Conservation (phyloP, 2,329 filamentous ascomycete genomes). For the Colletotrichum cuscutae region DNA sequence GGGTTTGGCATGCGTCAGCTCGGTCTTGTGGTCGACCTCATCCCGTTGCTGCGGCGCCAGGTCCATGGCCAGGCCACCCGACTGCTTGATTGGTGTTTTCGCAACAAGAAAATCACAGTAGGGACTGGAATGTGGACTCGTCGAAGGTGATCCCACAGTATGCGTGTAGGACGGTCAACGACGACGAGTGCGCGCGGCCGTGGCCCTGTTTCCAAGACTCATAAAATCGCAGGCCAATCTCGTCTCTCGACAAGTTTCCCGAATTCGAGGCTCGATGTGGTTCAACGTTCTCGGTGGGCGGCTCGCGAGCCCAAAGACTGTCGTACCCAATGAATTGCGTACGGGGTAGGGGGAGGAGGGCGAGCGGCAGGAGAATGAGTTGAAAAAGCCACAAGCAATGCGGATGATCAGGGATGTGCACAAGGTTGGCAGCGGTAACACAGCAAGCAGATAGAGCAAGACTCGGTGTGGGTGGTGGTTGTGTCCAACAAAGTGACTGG, state of each 20-base stretch:
- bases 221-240: constrained; percentile 29
- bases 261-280: neutral
- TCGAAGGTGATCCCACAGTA: neutral
- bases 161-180: constrained; percentile 29
- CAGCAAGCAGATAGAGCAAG: constrained; percentile 2
- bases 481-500: constrained; percentile 14
- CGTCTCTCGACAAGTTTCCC: constrained; percentile 17
- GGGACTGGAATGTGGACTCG: constrained; percentile 32
- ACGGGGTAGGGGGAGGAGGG: constrained; percentile 5
- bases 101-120: neutral
- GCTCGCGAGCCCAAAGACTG: constrained; percentile 16
- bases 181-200: constrained; percentile 14
- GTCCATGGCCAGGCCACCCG: constrained; percentile 30
- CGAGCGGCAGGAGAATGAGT: constrained; percentile 12
- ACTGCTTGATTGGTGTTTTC: constrained; percentile 22
- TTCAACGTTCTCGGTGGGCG: constrained; percentile 5
- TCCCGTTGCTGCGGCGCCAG: constrained; percentile 32
- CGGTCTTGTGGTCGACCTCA: constrained; percentile 28
- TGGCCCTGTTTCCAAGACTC: constrained; percentile 8
- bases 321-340: constrained; percentile 16
- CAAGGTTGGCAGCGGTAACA: constrained; percentile 31
- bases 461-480: neutral
- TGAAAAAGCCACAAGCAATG: constrained; percentile 23
- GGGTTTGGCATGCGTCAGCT: constrained; percentile 33
- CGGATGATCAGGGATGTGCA: constrained; percentile 32